Evolutionary conservation across 2,329 filamentous ascomycete species (phyloP), one percentile per base, ranked within the genome.

Genomic region (Pseudofabraea citricarpa): DNA sequence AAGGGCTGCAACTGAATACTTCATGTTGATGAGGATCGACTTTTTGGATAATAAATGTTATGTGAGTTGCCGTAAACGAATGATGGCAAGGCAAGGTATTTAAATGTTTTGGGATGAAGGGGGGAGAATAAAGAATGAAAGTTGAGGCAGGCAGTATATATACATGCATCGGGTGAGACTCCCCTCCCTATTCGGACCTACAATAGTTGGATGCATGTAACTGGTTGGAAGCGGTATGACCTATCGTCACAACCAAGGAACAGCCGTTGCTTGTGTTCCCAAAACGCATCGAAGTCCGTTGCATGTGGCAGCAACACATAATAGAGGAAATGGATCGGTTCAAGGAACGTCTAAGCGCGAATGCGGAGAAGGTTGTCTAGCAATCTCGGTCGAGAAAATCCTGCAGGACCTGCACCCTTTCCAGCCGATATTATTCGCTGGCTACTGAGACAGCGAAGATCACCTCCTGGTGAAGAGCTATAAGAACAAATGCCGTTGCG

Each of bases 1-100:
- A 16, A 53, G 9, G 22, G 45, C 43, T 22, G 50, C 43, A 46
- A 43, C 47, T 24, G 51, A 41, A 44, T 46, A 53, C 37, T 56
- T 46, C 54, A 57, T 57, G 12, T 49, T 52, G 43, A 43, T 19
- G 36, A 23, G 40, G 26, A 37, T 18, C 33, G 8, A 23, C 24
- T 33, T 13, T 37, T 37, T 20, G 6, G 18, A n/a, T 21, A 26
- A 39, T 12, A 22, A 16, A 15, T 27, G 26, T 15, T 15, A 29
- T 43, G 19, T 21, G 5, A n/a, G n/a, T 22, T 18, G 36, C 42
- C 21, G 16, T 19, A 27, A 44, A 40, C 21, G 42, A 44, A 31
- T 41, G 40, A 33, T 35, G 29, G 20, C 13, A 32, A 15, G n/a
- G n/a, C n/a, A n/a, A n/a, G n/a, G n/a, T n/a, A 19, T 5, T 29